Conservation (phyloP, 257 asterid genomes). For the Solanum chiquidenum region DNA sequence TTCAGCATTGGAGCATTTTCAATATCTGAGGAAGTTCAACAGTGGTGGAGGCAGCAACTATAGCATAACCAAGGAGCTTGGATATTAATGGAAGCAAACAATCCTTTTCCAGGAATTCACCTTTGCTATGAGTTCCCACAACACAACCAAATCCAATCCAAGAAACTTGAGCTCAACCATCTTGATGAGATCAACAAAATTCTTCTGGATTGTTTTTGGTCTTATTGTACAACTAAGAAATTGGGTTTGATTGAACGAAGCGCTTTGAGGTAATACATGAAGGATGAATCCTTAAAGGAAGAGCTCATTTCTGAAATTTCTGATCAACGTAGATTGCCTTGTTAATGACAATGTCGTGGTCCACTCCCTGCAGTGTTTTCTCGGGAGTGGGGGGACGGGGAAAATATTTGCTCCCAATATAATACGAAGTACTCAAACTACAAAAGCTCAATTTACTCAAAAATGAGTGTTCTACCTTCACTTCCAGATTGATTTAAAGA, state of each 20-base stretch:
- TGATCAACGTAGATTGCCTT: not conserved
- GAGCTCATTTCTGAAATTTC: not conserved
- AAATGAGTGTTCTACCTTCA: constrained; percentile 31
- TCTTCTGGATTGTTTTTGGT: not conserved
- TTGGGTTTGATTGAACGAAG: not conserved
- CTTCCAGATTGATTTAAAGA: constrained; percentile 27
- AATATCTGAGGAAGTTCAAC: constrained; percentile 90
- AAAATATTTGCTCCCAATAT: not conserved
- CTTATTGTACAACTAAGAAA: not conserved
- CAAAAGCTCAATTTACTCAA: not conserved
- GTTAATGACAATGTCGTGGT: not conserved
- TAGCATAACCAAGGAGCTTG: constrained; percentile 74
- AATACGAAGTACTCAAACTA: not conserved
- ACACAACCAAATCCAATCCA: constrained; percentile 81
- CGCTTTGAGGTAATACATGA: not conserved
- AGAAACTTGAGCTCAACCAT: constrained; percentile 35
- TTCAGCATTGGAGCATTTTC: constrained; percentile 46
- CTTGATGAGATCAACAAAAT: not conserved
- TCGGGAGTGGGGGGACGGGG: not conserved
- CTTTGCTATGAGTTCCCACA: constrained; percentile 49
- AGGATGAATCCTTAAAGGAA: not conserved
- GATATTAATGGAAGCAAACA: constrained; percentile 80
- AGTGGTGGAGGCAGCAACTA: constrained; percentile 86
- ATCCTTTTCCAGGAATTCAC: constrained; percentile 69
- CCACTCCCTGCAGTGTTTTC: not conserved